Evolutionary conservation across 2,329 filamentous ascomycete genomes (phyloP).

Genomic region (Camillea tinctor): DNA sequence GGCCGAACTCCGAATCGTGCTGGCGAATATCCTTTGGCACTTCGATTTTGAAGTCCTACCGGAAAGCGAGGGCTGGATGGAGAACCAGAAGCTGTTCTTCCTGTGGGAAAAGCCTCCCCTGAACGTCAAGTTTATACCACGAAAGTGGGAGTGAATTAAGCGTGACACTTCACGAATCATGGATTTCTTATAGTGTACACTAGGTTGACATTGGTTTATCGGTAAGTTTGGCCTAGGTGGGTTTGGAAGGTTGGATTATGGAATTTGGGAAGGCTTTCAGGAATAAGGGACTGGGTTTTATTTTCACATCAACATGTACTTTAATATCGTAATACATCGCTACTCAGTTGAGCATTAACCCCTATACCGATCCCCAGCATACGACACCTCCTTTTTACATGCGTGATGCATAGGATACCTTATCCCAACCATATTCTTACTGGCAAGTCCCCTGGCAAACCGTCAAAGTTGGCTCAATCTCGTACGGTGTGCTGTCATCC

Average conservation of each 20-base stretch:
- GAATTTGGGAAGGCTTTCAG: no score
- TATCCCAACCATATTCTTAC: background rate
- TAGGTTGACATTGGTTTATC: background rate
- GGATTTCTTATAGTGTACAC: background rate
- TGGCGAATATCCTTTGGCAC: slow-evolving; percentile 11
- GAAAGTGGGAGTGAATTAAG: background rate
- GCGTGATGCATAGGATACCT: no score
- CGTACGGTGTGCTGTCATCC: slow-evolving; percentile 18
- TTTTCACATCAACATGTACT: no score
- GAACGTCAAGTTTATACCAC: background rate
- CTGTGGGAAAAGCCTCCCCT: slow-evolving; percentile 6
- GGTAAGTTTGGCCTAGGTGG: background rate
- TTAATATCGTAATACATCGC: no score
- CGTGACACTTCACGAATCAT: background rate
- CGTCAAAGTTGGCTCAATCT: background rate
- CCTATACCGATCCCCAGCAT: no score
- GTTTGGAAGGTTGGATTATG: no score
- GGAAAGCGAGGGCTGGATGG: slow-evolving; percentile 7
- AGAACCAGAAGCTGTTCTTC: slow-evolving; percentile 8
- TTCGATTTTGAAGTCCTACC: slow-evolving; percentile 7
- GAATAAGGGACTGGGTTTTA: no score
- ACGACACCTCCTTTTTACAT: no score
- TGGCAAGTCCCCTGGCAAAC: background rate
- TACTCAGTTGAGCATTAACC: no score
- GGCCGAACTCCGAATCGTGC: slow-evolving; percentile 11